Evolutionary conservation across 169 alveolate species (phyloP).

Genomic region (Cryptosporidium muris): DNA sequence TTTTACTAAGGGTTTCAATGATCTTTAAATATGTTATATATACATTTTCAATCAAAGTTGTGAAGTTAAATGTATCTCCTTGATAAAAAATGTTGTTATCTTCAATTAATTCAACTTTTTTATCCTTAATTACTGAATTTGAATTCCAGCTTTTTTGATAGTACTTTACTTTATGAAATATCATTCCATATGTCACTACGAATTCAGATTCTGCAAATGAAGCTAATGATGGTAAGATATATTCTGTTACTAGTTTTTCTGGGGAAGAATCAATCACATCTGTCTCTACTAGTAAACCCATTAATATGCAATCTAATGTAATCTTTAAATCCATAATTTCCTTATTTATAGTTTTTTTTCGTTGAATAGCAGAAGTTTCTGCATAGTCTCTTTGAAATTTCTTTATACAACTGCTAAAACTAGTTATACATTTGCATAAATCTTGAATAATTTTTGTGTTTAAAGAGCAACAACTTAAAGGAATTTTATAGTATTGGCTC

Average conservation of each 20-base stretch:
- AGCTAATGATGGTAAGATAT: conserved; percentile 33
- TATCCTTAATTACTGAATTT: not conserved
- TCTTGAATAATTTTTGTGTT: conserved; percentile 23
- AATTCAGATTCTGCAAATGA: conserved; percentile 20
- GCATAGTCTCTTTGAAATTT: not conserved
- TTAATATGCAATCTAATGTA: conserved; percentile 37
- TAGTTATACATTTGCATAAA: conserved; percentile 7
- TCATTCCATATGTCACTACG: conserved; percentile 7
- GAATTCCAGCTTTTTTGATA: conserved; percentile 18
- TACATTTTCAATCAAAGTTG: conserved; percentile 14
- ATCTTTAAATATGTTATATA: conserved; percentile 15
- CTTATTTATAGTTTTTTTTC: not conserved
- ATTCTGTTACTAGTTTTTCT: conserved; percentile 3
- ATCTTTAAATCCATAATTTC: conserved; percentile 17
- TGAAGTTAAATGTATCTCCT: conserved; percentile 25
- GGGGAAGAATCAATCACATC: conserved; percentile 16
- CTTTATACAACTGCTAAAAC: not conserved
- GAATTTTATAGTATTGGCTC: not conserved
- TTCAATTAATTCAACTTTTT: conserved; percentile 4
- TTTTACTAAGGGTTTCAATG: conserved; percentile 32
- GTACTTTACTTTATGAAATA: conserved; percentile 44
- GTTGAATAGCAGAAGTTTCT: not conserved
- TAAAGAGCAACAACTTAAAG: conserved; percentile 45
- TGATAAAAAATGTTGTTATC: conserved; percentile 57
- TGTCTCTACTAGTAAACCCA: conserved; percentile 45